These are phyloP conservation scores for Penicillium lividum DNA, from an alignment of 495 filamentous ascomycete species.

Conservation along the genomic window DNA sequence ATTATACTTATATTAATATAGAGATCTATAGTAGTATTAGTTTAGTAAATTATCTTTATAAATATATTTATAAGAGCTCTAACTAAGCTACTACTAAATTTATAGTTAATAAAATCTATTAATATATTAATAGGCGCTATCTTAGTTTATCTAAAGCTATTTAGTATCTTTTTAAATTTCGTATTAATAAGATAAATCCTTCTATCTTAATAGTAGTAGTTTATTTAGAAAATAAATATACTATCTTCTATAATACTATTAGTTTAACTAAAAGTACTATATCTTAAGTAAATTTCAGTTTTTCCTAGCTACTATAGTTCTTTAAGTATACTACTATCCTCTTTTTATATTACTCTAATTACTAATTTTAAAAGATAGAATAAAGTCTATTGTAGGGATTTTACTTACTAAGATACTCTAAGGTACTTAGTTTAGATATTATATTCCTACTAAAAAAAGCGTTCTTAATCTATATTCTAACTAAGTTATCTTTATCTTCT, in stretches of 20 bases:
- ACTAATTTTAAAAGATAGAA: too few species aligned
- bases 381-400: background rate
- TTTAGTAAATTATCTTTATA: background rate
- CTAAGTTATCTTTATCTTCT: background rate
- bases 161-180: background rate
- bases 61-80: background rate
- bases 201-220: conserved; percentile 12
- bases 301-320: conserved; percentile 9
- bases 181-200: conserved; percentile 11
- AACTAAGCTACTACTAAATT: background rate
- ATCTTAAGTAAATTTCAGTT: conserved; percentile 14
- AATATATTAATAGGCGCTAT: conserved; percentile 13
- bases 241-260: background rate
- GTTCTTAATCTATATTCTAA: conserved; percentile 13
- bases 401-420: conserved; percentile 13
- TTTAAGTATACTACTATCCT: conserved; percentile 11
- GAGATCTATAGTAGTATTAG: background rate
- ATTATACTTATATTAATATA: background rate
- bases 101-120: conserved; percentile 11
- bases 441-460: too few species aligned
- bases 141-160: conserved; percentile 4
- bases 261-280: background rate
- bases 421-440: conserved; percentile 13
- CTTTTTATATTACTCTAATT: too few species aligned
- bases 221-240: conserved; percentile 5